These are phyloP conservation scores for Fagopyrum tataricum DNA, from an alignment of 148 eudicot genomes.

Conservation along the genomic window DNA sequence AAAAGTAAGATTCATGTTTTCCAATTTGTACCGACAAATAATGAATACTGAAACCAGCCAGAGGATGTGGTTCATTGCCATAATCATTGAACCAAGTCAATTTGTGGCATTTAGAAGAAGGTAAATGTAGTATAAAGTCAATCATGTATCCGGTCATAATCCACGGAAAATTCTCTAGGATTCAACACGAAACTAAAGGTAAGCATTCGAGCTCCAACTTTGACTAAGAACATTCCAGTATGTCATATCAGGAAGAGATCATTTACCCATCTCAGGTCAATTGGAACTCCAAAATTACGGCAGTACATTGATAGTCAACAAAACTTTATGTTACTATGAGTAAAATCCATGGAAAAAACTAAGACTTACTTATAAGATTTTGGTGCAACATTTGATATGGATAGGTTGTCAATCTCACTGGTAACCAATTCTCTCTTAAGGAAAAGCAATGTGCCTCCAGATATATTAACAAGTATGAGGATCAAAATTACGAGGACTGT, in stretches of 20 bases:
- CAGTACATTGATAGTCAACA: too few relatives aligned
- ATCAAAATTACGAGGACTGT: constrained; percentile 58
- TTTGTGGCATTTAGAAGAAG: neutral
- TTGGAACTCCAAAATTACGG: too few relatives aligned
- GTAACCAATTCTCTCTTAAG: constrained; percentile 69
- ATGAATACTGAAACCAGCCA: neutral
- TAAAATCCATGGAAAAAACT: constrained; percentile 1
- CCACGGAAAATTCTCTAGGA: neutral
- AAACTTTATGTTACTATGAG: too few relatives aligned
- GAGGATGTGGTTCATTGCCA: neutral
- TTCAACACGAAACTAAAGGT: neutral
- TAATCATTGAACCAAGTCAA: neutral
- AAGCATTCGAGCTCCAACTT: neutral
- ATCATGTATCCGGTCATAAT: neutral
- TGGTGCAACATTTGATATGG: constrained; percentile 84
- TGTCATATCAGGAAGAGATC: neutral
- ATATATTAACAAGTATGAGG: constrained; percentile 75
- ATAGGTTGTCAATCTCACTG: too few relatives aligned
- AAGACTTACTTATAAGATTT: constrained; percentile 54
- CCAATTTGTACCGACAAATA: neutral
- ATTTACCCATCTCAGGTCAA: neutral
- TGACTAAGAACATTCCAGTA: neutral
- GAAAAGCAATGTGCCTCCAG: constrained; percentile 66
- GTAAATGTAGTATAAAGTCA: neutral
- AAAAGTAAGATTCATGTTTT: neutral